phyloP scores from a whole-genome alignment of 768 basidiomycete species.

The Lactarius vividus region DNA sequence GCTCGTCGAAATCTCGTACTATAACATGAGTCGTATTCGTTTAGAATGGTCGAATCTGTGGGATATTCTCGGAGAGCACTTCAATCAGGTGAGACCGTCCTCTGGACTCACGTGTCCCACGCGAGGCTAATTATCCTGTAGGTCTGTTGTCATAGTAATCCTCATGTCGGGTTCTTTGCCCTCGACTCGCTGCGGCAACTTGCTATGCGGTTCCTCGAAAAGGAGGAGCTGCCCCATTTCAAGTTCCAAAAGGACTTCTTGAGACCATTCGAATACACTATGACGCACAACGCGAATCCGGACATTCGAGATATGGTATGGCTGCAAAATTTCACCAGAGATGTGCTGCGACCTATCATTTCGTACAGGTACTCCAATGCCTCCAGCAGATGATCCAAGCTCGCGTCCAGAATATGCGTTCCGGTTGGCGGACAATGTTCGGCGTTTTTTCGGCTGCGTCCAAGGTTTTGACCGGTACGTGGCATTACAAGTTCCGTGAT shows the following conservation, averaged over 20 bases:
- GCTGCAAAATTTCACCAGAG: neutral
- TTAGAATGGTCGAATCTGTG: slow-evolving; percentile 98
- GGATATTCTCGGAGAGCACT: slow-evolving; percentile 97
- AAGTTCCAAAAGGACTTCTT: slow-evolving; percentile 99
- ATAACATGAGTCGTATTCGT: slow-evolving; percentile 98
- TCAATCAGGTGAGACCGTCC: slow-evolving; percentile 75
- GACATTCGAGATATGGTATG: slow-evolving; percentile 94
- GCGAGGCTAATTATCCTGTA: slow-evolving; percentile 35
- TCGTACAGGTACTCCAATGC: slow-evolving; percentile 84
- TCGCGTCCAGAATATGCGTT: slow-evolving; percentile 89
- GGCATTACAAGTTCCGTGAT: neutral
- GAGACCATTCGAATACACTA: slow-evolving; percentile 97
- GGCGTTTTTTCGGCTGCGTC: slow-evolving; percentile 97
- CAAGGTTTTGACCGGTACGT: slow-evolving; percentile 79
- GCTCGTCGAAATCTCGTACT: slow-evolving; percentile 98
- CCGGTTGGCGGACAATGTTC: slow-evolving; percentile 99
- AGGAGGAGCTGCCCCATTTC: slow-evolving; percentile 97
- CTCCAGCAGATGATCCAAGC: slow-evolving; percentile 99
- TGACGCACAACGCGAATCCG: slow-evolving; percentile 93
- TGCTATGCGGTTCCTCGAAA: slow-evolving; percentile 98
- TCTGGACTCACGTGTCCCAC: neutral
- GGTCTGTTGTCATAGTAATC: slow-evolving; percentile 99
- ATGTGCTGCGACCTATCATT: neutral
- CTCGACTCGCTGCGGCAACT: slow-evolving; percentile 94
- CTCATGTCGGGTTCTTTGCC: slow-evolving; percentile 94